phyloP scores from a whole-genome alignment of 257 asterid species.

The Nicotiana otophora region DNA sequence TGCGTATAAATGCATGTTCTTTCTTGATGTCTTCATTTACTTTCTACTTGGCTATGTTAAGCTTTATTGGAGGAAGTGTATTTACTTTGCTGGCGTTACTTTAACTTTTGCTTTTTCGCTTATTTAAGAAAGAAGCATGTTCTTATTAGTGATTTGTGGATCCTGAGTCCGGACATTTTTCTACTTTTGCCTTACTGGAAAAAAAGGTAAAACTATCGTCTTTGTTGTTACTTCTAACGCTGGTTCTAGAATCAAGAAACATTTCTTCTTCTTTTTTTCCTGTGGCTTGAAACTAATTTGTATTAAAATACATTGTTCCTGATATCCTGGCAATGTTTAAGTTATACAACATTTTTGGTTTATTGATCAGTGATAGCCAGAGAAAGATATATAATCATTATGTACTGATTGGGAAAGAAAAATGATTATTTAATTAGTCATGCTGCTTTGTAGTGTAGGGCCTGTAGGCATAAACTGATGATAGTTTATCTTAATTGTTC shows the following conservation, averaged over 20 bases:
- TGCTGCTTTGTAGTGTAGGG: not conserved
- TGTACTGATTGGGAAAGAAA: not conserved
- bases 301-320: not conserved
- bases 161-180: not conserved
- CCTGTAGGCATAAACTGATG: not conserved
- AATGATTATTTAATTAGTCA: not conserved
- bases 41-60: too few species aligned
- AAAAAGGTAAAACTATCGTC: too few species aligned
- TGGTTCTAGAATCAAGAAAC: too few species aligned
- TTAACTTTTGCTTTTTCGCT: not conserved
- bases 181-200: too few species aligned
- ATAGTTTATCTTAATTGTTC: not conserved
- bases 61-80: too few species aligned
- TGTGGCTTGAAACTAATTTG: not conserved
- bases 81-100: not conserved
- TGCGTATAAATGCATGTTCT: too few species aligned
- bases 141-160: not conserved
- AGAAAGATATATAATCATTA: not conserved
- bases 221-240: too few species aligned
- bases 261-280: too few species aligned
- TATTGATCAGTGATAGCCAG: not conserved
- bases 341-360: not conserved
- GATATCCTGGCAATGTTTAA: not conserved
- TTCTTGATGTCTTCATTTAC: too few species aligned
- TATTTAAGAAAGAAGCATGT: not conserved